Percentiles rank a stretch among this genome's conserved stretches.
phyloP scores from a whole-genome alignment of 1,284 basidiomycete genomes.

The Fistulinella staudtii region DNA sequence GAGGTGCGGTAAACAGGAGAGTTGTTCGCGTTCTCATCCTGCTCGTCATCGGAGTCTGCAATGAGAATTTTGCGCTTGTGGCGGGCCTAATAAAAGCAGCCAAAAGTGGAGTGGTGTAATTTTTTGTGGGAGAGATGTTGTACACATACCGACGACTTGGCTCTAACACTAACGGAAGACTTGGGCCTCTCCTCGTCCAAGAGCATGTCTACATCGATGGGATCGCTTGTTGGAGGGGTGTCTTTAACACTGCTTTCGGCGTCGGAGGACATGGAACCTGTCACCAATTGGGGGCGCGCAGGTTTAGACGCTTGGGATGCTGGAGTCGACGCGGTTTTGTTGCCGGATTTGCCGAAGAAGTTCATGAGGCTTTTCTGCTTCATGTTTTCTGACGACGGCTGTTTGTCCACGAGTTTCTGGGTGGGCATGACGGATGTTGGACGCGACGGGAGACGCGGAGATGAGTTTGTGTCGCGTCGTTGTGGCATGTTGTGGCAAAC shows the following conservation, averaged over 20 bases:
- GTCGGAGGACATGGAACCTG: slow-evolving; percentile 49
- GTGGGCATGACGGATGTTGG: slow-evolving; percentile 29
- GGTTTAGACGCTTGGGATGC: slow-evolving; percentile 35
- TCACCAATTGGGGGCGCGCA: too few species aligned
- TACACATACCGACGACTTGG: slow-evolving; percentile 16
- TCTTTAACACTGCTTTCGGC: slow-evolving; percentile 44
- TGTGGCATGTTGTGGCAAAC: slow-evolving; percentile 15
- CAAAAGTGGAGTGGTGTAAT: background rate
- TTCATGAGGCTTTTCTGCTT: slow-evolving; percentile 75
- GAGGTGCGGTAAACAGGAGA: slow-evolving; percentile 23
- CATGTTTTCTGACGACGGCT: slow-evolving; percentile 38
- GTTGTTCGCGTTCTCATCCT: slow-evolving; percentile 34
- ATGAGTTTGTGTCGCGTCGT: slow-evolving; percentile 7
- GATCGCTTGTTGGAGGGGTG: slow-evolving; percentile 73
- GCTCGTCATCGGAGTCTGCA: slow-evolving; percentile 66
- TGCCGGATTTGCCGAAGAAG: slow-evolving; percentile 55
- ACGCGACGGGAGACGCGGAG: slow-evolving; percentile 7
- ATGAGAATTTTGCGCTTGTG: slow-evolving; percentile 67
- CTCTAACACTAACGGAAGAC: slow-evolving; percentile 5
- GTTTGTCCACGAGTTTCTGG: slow-evolving; percentile 32
- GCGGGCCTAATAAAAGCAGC: slow-evolving; percentile 24
- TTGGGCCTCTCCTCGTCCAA: slow-evolving; percentile 43
- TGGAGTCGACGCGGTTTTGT: slow-evolving; percentile 23
- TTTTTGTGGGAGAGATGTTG: slow-evolving; percentile 2
- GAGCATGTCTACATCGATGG: slow-evolving; percentile 69